These are phyloP conservation scores for Conoideocrella luteorostrata DNA, from an alignment of 2,329 filamentous ascomycete genomes.

Conservation along the genomic window DNA sequence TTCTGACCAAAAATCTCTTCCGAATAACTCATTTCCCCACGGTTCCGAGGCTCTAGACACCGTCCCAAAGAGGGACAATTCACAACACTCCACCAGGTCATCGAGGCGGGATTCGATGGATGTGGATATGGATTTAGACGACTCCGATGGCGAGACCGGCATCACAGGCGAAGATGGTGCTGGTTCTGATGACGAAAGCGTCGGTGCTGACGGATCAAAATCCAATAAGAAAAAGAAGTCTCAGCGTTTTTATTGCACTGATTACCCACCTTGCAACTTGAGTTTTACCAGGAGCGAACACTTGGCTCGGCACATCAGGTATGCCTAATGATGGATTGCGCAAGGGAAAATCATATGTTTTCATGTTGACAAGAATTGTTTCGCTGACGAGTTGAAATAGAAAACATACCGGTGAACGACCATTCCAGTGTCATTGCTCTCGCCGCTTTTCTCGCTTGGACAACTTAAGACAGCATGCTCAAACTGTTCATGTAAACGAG, in stretches of 20 bases:
- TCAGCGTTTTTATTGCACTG: conserved; percentile 91
- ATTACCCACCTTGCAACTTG: conserved; percentile 86
- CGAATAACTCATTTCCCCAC: conserved; percentile 44
- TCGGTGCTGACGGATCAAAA: conserved; percentile 57
- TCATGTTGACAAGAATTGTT: neutral
- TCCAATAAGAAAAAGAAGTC: conserved; percentile 93
- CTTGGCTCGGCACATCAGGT: conserved; percentile 88
- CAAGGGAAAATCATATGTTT: too few species aligned
- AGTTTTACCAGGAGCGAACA: conserved; percentile 97
- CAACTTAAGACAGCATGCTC: conserved; percentile 92
- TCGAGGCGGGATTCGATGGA: conserved; percentile 54
- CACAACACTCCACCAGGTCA: conserved; percentile 56
- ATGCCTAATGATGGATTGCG: conserved; percentile 19
- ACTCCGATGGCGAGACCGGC: conserved; percentile 59
- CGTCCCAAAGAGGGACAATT: conserved; percentile 37
- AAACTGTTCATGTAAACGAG: conserved; percentile 96
- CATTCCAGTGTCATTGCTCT: conserved; percentile 93
- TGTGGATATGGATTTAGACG: conserved; percentile 70
- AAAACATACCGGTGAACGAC: conserved; percentile 95
- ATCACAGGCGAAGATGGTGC: conserved; percentile 39
- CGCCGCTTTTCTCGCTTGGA: conserved; percentile 89
- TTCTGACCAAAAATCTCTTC: conserved; percentile 47
- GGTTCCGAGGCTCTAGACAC: conserved; percentile 38
- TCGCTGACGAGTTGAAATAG: conserved; percentile 35
- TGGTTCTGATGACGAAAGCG: conserved; percentile 59